Evolutionary conservation across 345 rosid genomes (phyloP).

Genomic region (Psidium guajava): DNA sequence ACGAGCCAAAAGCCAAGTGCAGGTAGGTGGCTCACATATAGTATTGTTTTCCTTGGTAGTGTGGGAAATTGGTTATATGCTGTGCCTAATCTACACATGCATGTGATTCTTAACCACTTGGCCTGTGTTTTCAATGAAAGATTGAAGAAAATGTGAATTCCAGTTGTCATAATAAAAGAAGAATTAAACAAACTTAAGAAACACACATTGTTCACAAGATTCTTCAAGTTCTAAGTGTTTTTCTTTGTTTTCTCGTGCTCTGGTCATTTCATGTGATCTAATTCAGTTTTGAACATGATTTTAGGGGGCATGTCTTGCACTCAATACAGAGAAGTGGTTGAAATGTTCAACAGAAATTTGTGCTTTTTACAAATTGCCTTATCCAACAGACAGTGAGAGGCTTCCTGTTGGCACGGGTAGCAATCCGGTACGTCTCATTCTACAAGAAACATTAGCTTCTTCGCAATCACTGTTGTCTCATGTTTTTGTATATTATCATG

Average conservation of each 20-base stretch:
- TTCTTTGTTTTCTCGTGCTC: neutral
- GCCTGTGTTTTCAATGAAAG: neutral
- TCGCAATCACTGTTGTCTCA: neutral
- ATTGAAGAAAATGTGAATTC: neutral
- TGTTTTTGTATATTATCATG: neutral
- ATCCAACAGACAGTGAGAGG: constrained; percentile 54
- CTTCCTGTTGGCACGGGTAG: constrained; percentile 94
- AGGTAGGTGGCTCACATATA: neutral
- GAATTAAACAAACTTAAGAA: neutral
- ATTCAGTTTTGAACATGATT: constrained; percentile 1
- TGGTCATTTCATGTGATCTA: neutral
- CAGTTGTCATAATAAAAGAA: neutral
- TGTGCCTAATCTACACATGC: neutral
- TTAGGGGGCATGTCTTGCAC: constrained; percentile 87
- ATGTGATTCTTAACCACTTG: neutral
- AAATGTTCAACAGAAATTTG: constrained; percentile 59
- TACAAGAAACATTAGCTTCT: neutral
- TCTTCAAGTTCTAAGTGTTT: neutral
- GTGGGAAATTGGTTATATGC: neutral
- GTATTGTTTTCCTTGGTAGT: neutral
- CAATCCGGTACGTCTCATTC: constrained; percentile 64
- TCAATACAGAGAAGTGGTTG: constrained; percentile 87
- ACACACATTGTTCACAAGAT: neutral
- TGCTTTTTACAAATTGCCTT: constrained; percentile 54
- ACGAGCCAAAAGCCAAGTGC: neutral